These are phyloP conservation scores for Angomonas desouzai DNA, from an alignment of 208 protist genomes.

Conservation along the genomic window DNA sequence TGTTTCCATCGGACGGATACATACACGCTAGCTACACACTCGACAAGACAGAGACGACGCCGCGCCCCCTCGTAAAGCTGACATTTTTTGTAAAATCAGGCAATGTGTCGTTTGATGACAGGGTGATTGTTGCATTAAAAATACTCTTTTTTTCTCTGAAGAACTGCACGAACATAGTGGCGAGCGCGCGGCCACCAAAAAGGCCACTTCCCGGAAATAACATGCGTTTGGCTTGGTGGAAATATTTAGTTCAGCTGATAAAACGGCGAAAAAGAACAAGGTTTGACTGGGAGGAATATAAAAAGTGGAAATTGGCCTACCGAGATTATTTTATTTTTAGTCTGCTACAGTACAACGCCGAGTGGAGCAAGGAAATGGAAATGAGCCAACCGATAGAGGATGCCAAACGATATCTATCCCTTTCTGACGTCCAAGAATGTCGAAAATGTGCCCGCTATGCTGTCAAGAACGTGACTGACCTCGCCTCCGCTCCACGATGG, in stretches of 20 bases:
- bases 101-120: neutral
- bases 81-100: slow-evolving; percentile 5
- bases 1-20: neutral
- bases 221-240: slow-evolving; percentile 9
- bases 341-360: slow-evolving; percentile 1
- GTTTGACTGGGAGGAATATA: slow-evolving; percentile 32
- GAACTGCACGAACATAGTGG: slow-evolving; percentile 9
- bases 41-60: neutral
- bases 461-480: neutral
- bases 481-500: neutral
- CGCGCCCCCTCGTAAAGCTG: neutral
- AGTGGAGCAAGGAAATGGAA: slow-evolving; percentile 1
- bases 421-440: slow-evolving; percentile 15
- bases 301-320: slow-evolving; percentile 26
- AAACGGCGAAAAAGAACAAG: slow-evolving; percentile 9
- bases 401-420: neutral
- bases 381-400: neutral
- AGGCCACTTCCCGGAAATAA: slow-evolving; percentile 1
- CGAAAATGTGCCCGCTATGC: slow-evolving; percentile 3
- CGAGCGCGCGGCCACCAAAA: neutral
- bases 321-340: slow-evolving; percentile 28
- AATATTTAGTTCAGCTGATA: slow-evolving; percentile 14
- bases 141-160: neutral
- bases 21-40: slow-evolving; percentile 4
- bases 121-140: neutral